phyloP scores from a whole-genome alignment of 495 filamentous ascomycete genomes.

The Penicillium paxilli region DNA sequence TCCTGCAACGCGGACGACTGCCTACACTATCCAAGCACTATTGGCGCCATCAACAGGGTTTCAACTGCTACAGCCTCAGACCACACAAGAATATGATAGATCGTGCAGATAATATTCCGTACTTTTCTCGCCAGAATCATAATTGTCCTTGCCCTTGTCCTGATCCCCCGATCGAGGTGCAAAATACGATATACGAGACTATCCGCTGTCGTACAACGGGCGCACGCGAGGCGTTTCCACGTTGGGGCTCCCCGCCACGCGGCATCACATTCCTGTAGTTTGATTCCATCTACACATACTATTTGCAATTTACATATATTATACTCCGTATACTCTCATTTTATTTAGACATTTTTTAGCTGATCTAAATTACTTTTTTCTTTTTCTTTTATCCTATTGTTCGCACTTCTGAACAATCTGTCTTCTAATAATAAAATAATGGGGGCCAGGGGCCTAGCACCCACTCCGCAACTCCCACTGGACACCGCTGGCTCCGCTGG shows the following conservation, averaged over 20 bases:
- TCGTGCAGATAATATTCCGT: no score
- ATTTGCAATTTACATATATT: no score
- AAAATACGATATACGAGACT: not conserved
- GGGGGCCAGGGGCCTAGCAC: not conserved
- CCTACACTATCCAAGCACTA: not conserved
- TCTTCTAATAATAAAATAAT: not conserved
- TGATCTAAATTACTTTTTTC: no score
- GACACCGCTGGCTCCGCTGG: constrained; percentile 8
- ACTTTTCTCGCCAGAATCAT: no score
- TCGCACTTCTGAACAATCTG: no score
- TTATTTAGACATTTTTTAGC: no score
- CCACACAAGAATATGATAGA: no score
- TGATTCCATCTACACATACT: no score
- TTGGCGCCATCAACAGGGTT: not conserved
- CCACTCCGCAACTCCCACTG: not conserved
- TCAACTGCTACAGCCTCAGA: no score
- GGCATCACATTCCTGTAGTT: not conserved
- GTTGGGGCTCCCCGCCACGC: constrained; percentile 10
- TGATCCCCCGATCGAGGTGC: not conserved
- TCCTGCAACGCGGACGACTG: no score
- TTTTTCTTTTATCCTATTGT: no score
- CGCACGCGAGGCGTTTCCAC: constrained; percentile 20
- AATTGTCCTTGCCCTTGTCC: no score
- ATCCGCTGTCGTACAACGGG: constrained; percentile 1
- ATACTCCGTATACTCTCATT: not conserved